phyloP scores from a whole-genome alignment of 2,329 filamentous ascomycete genomes.

The Cercospora zeae-maydis region DNA sequence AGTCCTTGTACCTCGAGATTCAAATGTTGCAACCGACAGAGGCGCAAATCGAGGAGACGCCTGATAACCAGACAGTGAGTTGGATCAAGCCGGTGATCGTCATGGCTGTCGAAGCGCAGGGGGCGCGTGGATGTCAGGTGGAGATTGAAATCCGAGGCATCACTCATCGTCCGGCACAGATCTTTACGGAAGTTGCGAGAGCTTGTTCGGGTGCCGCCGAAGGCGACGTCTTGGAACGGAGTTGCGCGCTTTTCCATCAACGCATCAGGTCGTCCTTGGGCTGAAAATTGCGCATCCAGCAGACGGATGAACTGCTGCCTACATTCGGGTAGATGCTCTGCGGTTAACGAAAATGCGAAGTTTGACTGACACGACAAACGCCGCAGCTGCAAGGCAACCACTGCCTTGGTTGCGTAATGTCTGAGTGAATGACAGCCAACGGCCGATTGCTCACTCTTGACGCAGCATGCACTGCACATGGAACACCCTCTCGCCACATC shows the following conservation, averaged over 20 bases:
- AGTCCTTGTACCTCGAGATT: slow-evolving; percentile 29
- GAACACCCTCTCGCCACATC: not conserved
- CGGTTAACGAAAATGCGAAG: not conserved
- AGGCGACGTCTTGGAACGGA: slow-evolving; percentile 20
- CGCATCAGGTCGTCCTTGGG: slow-evolving; percentile 30
- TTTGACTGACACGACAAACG: not conserved
- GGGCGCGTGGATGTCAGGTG: slow-evolving; percentile 29
- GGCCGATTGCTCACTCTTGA: not conserved
- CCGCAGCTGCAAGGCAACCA: not conserved
- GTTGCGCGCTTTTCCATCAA: slow-evolving; percentile 28
- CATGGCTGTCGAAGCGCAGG: slow-evolving; percentile 30
- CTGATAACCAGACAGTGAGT: slow-evolving; percentile 25
- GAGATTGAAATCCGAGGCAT: slow-evolving; percentile 30
- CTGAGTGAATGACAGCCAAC: not conserved
- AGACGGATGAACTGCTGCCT: too few relatives aligned
- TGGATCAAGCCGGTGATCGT: slow-evolving; percentile 34
- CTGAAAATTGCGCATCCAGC: not conserved
- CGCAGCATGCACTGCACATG: not conserved
- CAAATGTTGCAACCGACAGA: slow-evolving; percentile 32
- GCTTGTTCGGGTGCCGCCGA: slow-evolving; percentile 6
- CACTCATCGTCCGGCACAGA: slow-evolving; percentile 25
- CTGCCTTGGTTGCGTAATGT: not conserved
- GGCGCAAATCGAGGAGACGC: slow-evolving; percentile 27
- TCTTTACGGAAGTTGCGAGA: slow-evolving; percentile 18
- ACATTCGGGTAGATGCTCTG: not conserved